phyloP scores from a whole-genome alignment of 2,329 filamentous ascomycete genomes.

The Colletotrichum lentis region DNA sequence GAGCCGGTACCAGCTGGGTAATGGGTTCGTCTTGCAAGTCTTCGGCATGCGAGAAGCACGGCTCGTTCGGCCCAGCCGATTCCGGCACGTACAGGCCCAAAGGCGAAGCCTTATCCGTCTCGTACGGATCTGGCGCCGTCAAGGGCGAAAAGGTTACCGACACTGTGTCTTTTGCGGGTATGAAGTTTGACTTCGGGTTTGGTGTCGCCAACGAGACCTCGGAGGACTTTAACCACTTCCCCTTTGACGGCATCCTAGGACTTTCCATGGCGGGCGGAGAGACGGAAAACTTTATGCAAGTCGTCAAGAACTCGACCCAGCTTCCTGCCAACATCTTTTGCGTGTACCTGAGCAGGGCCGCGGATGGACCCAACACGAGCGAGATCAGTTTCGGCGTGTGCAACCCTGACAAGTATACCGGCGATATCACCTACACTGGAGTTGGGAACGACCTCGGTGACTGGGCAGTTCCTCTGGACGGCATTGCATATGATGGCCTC shows the following conservation, averaged over 20 bases:
- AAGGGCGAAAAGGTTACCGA: slow-evolving; percentile 73
- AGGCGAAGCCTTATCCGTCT: slow-evolving; percentile 66
- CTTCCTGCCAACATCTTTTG: slow-evolving; percentile 73
- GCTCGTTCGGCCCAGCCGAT: slow-evolving; percentile 70
- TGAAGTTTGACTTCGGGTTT: slow-evolving; percentile 72
- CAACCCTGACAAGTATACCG: slow-evolving; percentile 72
- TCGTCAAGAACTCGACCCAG: slow-evolving; percentile 63
- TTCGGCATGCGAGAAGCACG: slow-evolving; percentile 73
- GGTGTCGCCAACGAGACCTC: slow-evolving; percentile 78
- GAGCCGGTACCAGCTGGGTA: slow-evolving; percentile 81
- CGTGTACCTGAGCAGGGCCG: slow-evolving; percentile 72
- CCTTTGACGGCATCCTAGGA: slow-evolving; percentile 88
- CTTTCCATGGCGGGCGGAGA: slow-evolving; percentile 70
- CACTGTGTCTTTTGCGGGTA: slow-evolving; percentile 70
- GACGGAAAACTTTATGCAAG: slow-evolving; percentile 73
- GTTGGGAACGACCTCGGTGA: slow-evolving; percentile 62
- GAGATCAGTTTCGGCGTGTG: slow-evolving; percentile 79
- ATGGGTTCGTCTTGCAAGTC: slow-evolving; percentile 76
- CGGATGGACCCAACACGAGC: slow-evolving; percentile 73
- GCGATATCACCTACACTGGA: slow-evolving; percentile 72
- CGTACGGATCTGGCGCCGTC: slow-evolving; percentile 81
- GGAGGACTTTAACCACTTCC: slow-evolving; percentile 77
- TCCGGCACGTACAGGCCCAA: slow-evolving; percentile 70
- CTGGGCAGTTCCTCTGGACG: slow-evolving; percentile 78
- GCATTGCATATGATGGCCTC: slow-evolving; percentile 68